These are phyloP conservation scores for Alternaria consortialis DNA, from an alignment of 2,329 filamentous ascomycete species.

Conservation along the genomic window DNA sequence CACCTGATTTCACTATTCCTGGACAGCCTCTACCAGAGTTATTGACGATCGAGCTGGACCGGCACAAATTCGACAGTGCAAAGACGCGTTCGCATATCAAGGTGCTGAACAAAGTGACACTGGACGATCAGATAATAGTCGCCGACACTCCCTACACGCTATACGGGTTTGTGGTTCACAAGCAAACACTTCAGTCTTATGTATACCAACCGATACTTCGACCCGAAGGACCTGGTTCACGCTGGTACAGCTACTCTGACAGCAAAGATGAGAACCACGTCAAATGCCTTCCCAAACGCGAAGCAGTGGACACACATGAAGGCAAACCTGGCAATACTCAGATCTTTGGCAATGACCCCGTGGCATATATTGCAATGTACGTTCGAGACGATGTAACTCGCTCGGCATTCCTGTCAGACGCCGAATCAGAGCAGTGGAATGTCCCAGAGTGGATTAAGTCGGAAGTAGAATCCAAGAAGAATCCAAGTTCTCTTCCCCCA, in stretches of 20 bases:
- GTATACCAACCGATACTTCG: slow-evolving; percentile 69
- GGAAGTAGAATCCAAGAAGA: slow-evolving; percentile 40
- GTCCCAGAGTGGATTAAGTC: slow-evolving; percentile 52
- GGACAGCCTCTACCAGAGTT: slow-evolving; percentile 56
- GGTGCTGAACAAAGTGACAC: slow-evolving; percentile 63
- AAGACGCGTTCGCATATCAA: slow-evolving; percentile 65
- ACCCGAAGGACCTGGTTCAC: slow-evolving; percentile 63
- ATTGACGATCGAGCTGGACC: slow-evolving; percentile 64
- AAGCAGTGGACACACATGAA: slow-evolving; percentile 62
- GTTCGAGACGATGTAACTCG: slow-evolving; percentile 60
- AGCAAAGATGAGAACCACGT: slow-evolving; percentile 63
- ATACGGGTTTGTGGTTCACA: slow-evolving; percentile 69
- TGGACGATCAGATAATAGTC: slow-evolving; percentile 65
- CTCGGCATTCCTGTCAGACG: slow-evolving; percentile 50
- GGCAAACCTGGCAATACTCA: slow-evolving; percentile 53
- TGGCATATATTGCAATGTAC: slow-evolving; percentile 66
- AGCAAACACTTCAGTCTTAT: slow-evolving; percentile 65
- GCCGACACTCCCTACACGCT: slow-evolving; percentile 61
- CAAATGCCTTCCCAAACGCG: slow-evolving; percentile 64
- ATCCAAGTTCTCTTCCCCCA: slow-evolving; percentile 19
- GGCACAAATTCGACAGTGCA: slow-evolving; percentile 63
- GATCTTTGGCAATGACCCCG: slow-evolving; percentile 55
- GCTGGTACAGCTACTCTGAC: slow-evolving; percentile 69
- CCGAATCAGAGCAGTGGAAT: slow-evolving; percentile 59
- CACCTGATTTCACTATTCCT: slow-evolving; percentile 34